These are phyloP conservation scores for Zymoseptoria brevis DNA, from an alignment of 2,329 filamentous ascomycete species.

Conservation along the genomic window DNA sequence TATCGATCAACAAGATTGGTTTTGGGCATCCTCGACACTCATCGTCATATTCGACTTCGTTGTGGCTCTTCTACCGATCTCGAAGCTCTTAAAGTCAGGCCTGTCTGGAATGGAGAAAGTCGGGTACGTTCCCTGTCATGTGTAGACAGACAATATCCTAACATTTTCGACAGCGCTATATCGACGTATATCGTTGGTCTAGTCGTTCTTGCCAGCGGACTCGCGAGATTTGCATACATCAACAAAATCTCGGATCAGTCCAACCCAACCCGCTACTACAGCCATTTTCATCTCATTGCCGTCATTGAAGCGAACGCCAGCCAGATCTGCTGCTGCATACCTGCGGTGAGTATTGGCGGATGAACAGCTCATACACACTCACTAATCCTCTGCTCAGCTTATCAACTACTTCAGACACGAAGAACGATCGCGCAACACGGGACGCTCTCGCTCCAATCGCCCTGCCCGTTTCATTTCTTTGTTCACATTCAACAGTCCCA, in stretches of 20 bases:
- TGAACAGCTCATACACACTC: neutral
- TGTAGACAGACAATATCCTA: neutral
- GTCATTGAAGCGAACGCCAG: slow-evolving; percentile 13
- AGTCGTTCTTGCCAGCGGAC: slow-evolving; percentile 8
- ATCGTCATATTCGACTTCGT: slow-evolving; percentile 9
- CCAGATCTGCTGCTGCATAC: slow-evolving; percentile 13
- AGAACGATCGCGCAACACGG: neutral
- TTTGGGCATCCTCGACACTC: slow-evolving; percentile 1
- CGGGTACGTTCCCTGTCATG: slow-evolving; percentile 3
- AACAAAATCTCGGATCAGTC: neutral
- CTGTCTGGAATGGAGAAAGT: slow-evolving; percentile 3
- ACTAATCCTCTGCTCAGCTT: neutral
- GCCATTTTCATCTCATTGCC: slow-evolving; percentile 10
- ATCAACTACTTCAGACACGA: neutral
- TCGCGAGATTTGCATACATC: slow-evolving; percentile 9
- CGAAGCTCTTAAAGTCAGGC: slow-evolving; percentile 5
- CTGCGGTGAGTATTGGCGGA: slow-evolving; percentile 23
- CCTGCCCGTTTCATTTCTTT: neutral
- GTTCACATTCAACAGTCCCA: neutral
- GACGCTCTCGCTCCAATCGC: neutral
- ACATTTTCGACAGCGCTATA: neutral
- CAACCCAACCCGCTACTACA: slow-evolving; percentile 11
- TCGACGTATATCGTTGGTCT: slow-evolving; percentile 11
- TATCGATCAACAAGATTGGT: slow-evolving; percentile 3
- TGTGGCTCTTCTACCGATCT: slow-evolving; percentile 8